Conservation (phyloP, 2,329 filamentous ascomycete genomes). For the Sclerotinia spermophila region DNA sequence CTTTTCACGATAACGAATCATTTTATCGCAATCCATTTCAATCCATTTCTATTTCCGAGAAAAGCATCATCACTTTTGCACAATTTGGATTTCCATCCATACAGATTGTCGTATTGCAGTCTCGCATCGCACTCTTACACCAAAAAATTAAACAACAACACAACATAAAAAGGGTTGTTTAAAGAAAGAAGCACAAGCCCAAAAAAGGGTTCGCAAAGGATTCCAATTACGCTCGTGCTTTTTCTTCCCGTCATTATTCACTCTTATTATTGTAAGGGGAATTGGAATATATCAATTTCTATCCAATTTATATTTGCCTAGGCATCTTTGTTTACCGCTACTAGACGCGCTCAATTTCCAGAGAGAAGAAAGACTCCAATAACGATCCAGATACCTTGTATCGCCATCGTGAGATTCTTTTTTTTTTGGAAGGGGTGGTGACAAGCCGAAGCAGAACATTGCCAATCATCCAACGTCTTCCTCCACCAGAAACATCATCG, state of each 20-base stretch:
- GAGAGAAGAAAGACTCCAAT: background rate
- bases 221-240: slow-evolving; percentile 5
- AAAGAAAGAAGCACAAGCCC: background rate
- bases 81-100: background rate
- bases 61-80: background rate
- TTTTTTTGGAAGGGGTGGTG: background rate
- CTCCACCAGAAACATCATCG: slow-evolving; percentile 21
- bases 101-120: slow-evolving; percentile 1
- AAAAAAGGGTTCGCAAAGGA: slow-evolving; percentile 8
- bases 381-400: slow-evolving; percentile 11
- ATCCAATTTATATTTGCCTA: background rate
- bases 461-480: slow-evolving; percentile 28
- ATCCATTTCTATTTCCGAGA: background rate
- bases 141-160: background rate
- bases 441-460: slow-evolving; percentile 18
- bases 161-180: background rate
- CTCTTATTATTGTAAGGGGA: background rate
- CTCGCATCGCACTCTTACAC: background rate
- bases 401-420: background rate
- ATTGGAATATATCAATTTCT: background rate
- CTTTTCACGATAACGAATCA: slow-evolving; percentile 10
- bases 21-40: background rate
- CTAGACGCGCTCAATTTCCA: background rate
- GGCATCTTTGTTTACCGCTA: background rate
- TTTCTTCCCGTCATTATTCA: background rate